These are phyloP conservation scores for Capronia americana DNA, from an alignment of 2,329 filamentous ascomycete species.

Conservation along the genomic window DNA sequence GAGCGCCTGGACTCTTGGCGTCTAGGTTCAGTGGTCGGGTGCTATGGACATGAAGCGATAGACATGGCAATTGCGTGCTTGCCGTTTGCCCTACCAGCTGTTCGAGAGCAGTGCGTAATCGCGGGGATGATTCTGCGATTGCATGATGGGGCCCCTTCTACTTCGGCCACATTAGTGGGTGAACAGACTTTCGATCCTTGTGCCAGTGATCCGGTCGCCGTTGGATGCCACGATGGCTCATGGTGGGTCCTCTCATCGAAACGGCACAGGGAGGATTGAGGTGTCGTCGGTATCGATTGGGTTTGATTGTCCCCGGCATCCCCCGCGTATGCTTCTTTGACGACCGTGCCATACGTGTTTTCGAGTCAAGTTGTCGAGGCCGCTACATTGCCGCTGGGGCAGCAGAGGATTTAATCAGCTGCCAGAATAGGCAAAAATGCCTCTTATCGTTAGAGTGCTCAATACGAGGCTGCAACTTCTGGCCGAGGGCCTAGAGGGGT, in stretches of 20 bases:
- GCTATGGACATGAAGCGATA: neutral
- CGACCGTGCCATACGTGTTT: constrained; percentile 11
- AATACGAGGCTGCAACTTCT: constrained; percentile 13
- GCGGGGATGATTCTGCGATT: neutral
- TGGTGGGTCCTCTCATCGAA: constrained; percentile 7
- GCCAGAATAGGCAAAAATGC: neutral
- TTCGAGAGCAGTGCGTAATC: neutral
- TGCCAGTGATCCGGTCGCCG: neutral
- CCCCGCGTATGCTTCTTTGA: neutral
- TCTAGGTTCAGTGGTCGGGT: constrained; percentile 3
- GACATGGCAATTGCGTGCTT: constrained; percentile 3
- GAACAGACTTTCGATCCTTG: neutral
- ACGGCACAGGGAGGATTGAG: neutral
- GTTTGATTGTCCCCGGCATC: neutral
- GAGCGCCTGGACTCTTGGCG: constrained; percentile 11
- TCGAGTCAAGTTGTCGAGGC: constrained; percentile 3
- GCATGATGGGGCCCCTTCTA: neutral
- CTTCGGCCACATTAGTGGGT: neutral
- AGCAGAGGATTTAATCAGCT: constrained; percentile 2
- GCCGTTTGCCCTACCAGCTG: neutral
- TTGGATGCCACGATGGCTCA: neutral
- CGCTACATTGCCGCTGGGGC: neutral
- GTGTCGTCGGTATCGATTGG: neutral
- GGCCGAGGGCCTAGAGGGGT: neutral
- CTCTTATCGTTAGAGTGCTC: neutral